Evolutionary conservation across 805 yeast genomes (phyloP), one percentile per base, ranked within the genome.

Genomic region (Lipomyces orientalis): DNA sequence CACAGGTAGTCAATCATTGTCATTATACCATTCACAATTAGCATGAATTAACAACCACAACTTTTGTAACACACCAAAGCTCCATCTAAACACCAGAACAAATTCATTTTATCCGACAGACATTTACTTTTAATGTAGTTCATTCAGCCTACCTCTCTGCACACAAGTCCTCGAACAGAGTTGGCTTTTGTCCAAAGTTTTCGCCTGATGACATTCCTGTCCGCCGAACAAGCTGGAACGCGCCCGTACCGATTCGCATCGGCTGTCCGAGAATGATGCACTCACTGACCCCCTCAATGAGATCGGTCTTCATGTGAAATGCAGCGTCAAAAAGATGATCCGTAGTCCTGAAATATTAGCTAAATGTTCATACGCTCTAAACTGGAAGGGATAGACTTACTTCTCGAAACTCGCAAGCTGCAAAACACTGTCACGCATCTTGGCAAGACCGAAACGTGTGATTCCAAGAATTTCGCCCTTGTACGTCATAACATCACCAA

Each of bases 281-380:
- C 79, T 95, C 99, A 33, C 97, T 90, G 19, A 95, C 99, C 81
- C 99, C 99, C 79, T 95, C 98, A 65, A 95, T 91, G 73, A 88
- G 85, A 79, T 95, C 99, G 29, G 88, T 89, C 84, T 95, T 95
- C 97, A 93, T 94, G 80, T 89, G 95, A 84, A 94, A 95, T 0
- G 98, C 93, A 1, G 99, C 99, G 79, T 95, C 99, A 75, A 95
- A 95, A 78, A 95, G 84, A 80, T 95, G 99, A 78, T 95, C 99
- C 0, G 99, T 94, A 4, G 99, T 95, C 82, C 55, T 52, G 22
- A 12, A 25, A 52, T 10, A 31, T 14, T 22, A 9, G 55, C 22
- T 22, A 52, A 14, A 25, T 2, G 29, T 25, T 4, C 7, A 16
- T n/a, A n/a, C n/a, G n/a, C 19, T 52, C n/a, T 22, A 25, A 1